Conservation (phyloP, 2,329 filamentous ascomycete genomes). For the Cladobotryum protrusum region DNA sequence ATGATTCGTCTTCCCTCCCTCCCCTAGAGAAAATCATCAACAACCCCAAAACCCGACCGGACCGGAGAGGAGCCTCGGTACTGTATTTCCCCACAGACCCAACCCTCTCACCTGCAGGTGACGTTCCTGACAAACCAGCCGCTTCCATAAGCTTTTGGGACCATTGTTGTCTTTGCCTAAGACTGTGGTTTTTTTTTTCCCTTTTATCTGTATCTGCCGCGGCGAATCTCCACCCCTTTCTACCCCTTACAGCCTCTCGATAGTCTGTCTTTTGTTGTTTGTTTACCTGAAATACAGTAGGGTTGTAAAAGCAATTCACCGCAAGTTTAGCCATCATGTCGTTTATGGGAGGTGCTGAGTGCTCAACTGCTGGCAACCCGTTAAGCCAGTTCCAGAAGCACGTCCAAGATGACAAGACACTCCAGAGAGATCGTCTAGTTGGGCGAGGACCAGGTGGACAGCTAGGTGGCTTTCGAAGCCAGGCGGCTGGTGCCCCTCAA, state of each 20-base stretch:
- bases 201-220: not conserved
- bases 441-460: slow-evolving; percentile 65
- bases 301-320: not conserved
- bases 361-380: slow-evolving; percentile 92
- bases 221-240: not conserved
- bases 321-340: slow-evolving; percentile 58
- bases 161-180: not conserved
- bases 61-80: slow-evolving; percentile 9
- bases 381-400: slow-evolving; percentile 97
- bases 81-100: slow-evolving; percentile 4
- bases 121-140: slow-evolving; percentile 5
- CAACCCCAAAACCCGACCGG: not conserved
- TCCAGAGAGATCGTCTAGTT: slow-evolving; percentile 84
- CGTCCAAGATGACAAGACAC: slow-evolving; percentile 88
- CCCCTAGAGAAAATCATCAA: slow-evolving; percentile 1
- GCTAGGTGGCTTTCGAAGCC: slow-evolving; percentile 72
- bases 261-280: not conserved
- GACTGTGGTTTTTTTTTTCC: not conserved
- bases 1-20: not conserved
- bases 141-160: slow-evolving; percentile 1
- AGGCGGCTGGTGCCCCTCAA: slow-evolving; percentile 60
- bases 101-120: slow-evolving; percentile 8
- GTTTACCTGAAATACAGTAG: not conserved
- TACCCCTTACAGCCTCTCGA: not conserved
- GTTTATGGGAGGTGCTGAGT: slow-evolving; percentile 91